Conservation (phyloP, 2,329 filamentous ascomycete species). For the Colletotrichum musae region DNA sequence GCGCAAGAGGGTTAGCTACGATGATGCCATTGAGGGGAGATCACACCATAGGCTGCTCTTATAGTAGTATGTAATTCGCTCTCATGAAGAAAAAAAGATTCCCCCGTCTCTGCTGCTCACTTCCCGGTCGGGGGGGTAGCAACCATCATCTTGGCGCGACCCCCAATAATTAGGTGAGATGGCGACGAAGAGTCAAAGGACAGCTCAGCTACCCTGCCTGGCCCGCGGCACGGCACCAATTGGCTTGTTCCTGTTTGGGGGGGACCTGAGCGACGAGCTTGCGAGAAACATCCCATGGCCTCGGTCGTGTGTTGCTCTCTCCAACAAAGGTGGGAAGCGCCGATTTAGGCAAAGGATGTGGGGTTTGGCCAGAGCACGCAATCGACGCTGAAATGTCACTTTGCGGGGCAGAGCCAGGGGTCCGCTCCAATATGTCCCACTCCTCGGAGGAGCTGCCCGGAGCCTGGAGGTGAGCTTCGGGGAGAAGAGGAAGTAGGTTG, state of each 20-base stretch:
- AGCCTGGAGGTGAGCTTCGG: constrained; percentile 1
- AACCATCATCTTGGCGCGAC: not conserved
- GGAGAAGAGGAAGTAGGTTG: not conserved
- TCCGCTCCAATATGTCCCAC: not conserved
- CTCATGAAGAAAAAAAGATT: constrained; percentile 1
- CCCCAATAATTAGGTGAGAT: not conserved
- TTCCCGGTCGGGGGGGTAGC: not conserved
- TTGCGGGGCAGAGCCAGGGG: constrained; percentile 38
- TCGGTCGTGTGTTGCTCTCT: constrained; percentile 4
- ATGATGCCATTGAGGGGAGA: constrained; percentile 42
- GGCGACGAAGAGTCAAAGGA: not conserved
- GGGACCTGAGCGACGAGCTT: not conserved
- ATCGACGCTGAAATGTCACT: constrained; percentile 47
- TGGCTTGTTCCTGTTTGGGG: not conserved
- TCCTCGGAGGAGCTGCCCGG: constrained; percentile 2
- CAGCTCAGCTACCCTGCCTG: not conserved
- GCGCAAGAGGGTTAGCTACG: constrained; percentile 7
- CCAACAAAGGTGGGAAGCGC: constrained; percentile 13
- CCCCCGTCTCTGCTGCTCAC: not conserved
- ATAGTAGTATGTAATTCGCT: constrained; percentile 12
- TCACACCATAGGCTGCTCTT: constrained; percentile 18
- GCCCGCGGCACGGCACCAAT: constrained; percentile 1
- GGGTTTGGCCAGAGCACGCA: constrained; percentile 51
- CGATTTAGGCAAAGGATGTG: constrained; percentile 48
- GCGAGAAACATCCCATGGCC: not conserved